A percentile compares a stretch with the other conserved stretches of the same genome.
Conservation (phyloP, 2,329 filamentous ascomycete genomes). For the Cucurbitaria berberidis region DNA sequence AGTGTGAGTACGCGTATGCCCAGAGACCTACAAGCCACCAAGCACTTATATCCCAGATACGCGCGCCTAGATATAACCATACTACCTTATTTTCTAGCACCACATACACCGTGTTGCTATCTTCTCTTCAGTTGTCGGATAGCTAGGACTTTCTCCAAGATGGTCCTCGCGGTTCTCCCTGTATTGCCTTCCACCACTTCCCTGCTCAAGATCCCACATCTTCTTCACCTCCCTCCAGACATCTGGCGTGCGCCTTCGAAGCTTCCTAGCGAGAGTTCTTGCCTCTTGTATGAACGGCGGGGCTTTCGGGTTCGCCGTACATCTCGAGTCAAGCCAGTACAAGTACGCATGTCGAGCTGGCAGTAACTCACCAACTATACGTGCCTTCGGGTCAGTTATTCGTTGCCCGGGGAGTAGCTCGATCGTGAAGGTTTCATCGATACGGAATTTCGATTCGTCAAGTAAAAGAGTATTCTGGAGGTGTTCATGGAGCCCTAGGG, state of each 20-base stretch:
- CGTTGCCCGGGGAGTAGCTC: constrained; percentile 3
- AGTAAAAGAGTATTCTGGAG: background rate
- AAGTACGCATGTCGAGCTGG: constrained; percentile 22
- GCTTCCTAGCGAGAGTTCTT: constrained; percentile 7
- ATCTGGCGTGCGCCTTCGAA: constrained; percentile 11
- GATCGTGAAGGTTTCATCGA: constrained; percentile 20
- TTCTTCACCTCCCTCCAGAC: constrained; percentile 20
- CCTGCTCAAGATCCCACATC: constrained; percentile 20
- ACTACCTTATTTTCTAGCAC: background rate
- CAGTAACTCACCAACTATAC: constrained; percentile 19
- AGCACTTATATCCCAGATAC: no score
- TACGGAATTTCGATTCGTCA: background rate
- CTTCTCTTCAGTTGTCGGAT: background rate
- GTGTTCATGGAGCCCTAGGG: constrained; percentile 14
- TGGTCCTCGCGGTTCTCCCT: constrained; percentile 12
- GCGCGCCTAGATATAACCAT: no score
- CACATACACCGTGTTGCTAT: constrained; percentile 11
- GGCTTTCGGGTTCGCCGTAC: constrained; percentile 8
- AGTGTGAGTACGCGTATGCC: no score
- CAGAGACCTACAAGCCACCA: no score
- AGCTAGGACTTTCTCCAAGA: constrained; percentile 16
- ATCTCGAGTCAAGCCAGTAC: constrained; percentile 21
- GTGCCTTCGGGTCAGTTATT: background rate
- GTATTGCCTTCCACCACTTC: constrained; percentile 1
- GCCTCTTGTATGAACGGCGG: constrained; percentile 14